Base-by-base conservation (phyloP, 2,329 filamentous ascomycete genomes). In the Ceratocystis smalleyi region DNA sequence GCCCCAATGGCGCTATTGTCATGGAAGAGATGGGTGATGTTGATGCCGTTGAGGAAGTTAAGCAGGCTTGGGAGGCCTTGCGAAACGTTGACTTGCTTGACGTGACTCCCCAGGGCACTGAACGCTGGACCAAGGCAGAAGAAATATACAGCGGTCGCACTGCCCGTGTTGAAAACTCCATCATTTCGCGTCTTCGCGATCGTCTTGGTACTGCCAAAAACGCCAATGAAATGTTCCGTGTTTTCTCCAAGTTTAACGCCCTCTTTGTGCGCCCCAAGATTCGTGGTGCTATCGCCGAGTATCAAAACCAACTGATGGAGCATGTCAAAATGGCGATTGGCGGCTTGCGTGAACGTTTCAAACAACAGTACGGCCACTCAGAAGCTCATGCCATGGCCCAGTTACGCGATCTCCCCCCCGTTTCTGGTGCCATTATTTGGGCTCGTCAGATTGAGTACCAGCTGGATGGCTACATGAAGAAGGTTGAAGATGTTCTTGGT, bases 211-310 rank as follows among this genome's bases (percentile, higher is more conserved):
- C 91, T 5, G 92, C 94, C 12, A 96, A 95, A 79, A 96, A 91
- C 67, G 94, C 94, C 49, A 97, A 95, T 72, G 95, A 99, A 75
- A 99, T 99, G 94, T 99, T 99, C 74, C 88, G 95, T 64, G 94
- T 99, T 67, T 99, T 99, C 74, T 97, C 94, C 63, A 97, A 97
- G 73, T 99, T 99, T 82, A 99, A 99, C 73, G 94, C 94, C 1
- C 85, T 99, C 35, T 95, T 99, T 70, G 92, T 99, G 65, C 85
- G 94, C 66, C 94, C 94, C n/a, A 99, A 99, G 80, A 97, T 99
- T 76, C 87, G 94, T 69, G 91, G 95, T 69, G 95, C 94, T 64
- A 99, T 99, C 71, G 89, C 91, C 54, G 92, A 99, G 76, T 99
- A 99, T 73, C 94, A 99, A 74, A 94, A 92, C 3, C 91, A 96